Percentiles rank a stretch among this genome's conserved stretches.
Evolutionary conservation across 1,284 basidiomycete species (phyloP).

Genomic region (Tetrapyrgos nigripes): DNA sequence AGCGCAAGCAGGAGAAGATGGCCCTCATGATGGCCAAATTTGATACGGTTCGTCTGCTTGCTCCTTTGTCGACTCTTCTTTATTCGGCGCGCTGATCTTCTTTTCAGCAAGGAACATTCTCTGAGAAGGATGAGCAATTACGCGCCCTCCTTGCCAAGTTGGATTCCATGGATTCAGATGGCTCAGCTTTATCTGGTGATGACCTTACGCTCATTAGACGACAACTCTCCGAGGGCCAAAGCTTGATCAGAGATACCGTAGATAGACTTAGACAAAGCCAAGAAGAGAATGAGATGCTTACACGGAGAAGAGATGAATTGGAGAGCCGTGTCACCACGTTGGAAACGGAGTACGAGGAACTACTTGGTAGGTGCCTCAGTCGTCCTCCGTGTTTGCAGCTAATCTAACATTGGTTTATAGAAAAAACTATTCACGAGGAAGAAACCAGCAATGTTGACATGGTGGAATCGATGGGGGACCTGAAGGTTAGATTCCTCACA

Average conservation of each 20-base stretch:
- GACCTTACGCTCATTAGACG: slow-evolving; percentile 84
- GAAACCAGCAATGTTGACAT: slow-evolving; percentile 82
- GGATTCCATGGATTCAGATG: slow-evolving; percentile 72
- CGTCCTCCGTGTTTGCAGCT: slow-evolving; percentile 16
- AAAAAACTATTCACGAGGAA: slow-evolving; percentile 87
- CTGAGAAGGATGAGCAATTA: slow-evolving; percentile 93
- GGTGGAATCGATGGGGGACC: slow-evolving; percentile 84
- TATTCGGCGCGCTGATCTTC: too few relatives aligned
- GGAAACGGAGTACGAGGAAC: slow-evolving; percentile 95
- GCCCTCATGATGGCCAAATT: slow-evolving; percentile 99
- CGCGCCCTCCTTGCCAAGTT: slow-evolving; percentile 85
- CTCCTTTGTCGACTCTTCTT: slow-evolving; percentile 13
- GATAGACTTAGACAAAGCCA: slow-evolving; percentile 90
- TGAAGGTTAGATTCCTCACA: slow-evolving; percentile 70
- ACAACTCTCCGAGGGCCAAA: slow-evolving; percentile 90
- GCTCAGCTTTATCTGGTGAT: slow-evolving; percentile 65
- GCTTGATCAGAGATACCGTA: slow-evolving; percentile 85
- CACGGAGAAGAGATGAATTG: slow-evolving; percentile 86
- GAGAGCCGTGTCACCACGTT: slow-evolving; percentile 84
- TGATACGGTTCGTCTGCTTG: slow-evolving; percentile 73
- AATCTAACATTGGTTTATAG: slow-evolving; percentile 45
- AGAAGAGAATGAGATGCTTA: slow-evolving; percentile 91
- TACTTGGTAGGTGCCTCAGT: slow-evolving; percentile 67
- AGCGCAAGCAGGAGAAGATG: slow-evolving; percentile 99
- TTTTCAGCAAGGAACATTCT: slow-evolving; percentile 81